These are phyloP conservation scores for Diaporthe ampelina DNA, from an alignment of 2,329 filamentous ascomycete species.

Conservation along the genomic window DNA sequence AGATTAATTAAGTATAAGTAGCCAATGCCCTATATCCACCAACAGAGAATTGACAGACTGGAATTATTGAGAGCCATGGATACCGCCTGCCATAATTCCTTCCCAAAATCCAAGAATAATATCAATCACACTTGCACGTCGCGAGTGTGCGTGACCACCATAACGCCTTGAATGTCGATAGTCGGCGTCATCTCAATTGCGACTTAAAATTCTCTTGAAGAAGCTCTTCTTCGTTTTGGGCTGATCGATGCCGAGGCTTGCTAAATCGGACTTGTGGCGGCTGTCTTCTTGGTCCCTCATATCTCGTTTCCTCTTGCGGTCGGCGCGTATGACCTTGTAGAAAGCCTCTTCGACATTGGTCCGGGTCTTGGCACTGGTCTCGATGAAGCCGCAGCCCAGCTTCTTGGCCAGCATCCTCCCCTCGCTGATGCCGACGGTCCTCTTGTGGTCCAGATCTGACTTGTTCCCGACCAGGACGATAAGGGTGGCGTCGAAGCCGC, in stretches of 20 bases:
- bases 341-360: constrained; percentile 42
- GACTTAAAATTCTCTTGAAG: constrained; percentile 37
- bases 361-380: constrained; percentile 41
- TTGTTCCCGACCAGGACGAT: constrained; percentile 42
- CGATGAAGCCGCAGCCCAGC: constrained; percentile 42
- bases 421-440: constrained; percentile 39
- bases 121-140: background rate
- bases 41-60: constrained; percentile 5
- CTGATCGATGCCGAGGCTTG: constrained; percentile 35
- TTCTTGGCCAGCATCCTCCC: constrained; percentile 38
- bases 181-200: background rate
- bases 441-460: constrained; percentile 39
- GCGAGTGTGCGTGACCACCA: constrained; percentile 14
- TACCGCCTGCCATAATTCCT: constrained; percentile 14
- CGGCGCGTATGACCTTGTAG: constrained; percentile 41
- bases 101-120: constrained; percentile 25
- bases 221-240: constrained; percentile 38
- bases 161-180: constrained; percentile 24
- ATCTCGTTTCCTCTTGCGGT: constrained; percentile 37
- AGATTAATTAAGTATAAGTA: constrained; percentile 31
- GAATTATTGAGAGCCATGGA: constrained; percentile 24
- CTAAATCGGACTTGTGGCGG: constrained; percentile 36
- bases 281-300: constrained; percentile 34
- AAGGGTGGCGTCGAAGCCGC: constrained; percentile 37
- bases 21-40: background rate